These are phyloP conservation scores for Aspergillus sclerotialis DNA, from an alignment of 2,329 filamentous ascomycete species.

Conservation along the genomic window DNA sequence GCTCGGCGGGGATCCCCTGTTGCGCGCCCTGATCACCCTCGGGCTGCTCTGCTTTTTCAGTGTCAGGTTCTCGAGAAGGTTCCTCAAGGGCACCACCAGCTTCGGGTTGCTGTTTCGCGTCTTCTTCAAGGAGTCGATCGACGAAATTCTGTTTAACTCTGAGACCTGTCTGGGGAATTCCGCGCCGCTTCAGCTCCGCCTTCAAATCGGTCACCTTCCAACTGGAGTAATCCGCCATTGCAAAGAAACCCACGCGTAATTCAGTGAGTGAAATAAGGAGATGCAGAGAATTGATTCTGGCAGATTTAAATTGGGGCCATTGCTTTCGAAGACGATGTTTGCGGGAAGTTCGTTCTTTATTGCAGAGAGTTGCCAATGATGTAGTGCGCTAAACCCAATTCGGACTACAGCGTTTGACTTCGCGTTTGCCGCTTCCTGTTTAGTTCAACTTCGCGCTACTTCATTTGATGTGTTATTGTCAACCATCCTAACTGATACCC, in stretches of 20 bases:
- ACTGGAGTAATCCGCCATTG: constrained; percentile 49
- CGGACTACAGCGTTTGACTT: too few species aligned
- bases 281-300: background rate
- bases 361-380: constrained; percentile 4
- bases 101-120: constrained; percentile 27
- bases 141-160: constrained; percentile 61
- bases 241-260: constrained; percentile 7
- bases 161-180: constrained; percentile 62
- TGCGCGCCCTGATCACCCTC: constrained; percentile 5
- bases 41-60: constrained; percentile 9
- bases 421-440: too few species aligned
- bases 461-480: too few species aligned
- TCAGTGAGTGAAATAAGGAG: constrained; percentile 4
- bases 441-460: too few species aligned
- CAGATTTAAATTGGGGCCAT: constrained; percentile 5
- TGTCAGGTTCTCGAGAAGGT: constrained; percentile 9
- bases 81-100: constrained; percentile 21
- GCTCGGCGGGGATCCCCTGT: constrained; percentile 6
- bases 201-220: constrained; percentile 71
- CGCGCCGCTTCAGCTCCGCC: constrained; percentile 64
- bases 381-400: constrained; percentile 10
- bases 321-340: constrained; percentile 6
- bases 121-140: constrained; percentile 50
- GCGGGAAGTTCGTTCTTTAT: background rate
- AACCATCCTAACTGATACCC: too few species aligned